These are phyloP conservation scores for Neoarthrinium moseri DNA, from an alignment of 2,329 filamentous ascomycete genomes.

Conservation along the genomic window DNA sequence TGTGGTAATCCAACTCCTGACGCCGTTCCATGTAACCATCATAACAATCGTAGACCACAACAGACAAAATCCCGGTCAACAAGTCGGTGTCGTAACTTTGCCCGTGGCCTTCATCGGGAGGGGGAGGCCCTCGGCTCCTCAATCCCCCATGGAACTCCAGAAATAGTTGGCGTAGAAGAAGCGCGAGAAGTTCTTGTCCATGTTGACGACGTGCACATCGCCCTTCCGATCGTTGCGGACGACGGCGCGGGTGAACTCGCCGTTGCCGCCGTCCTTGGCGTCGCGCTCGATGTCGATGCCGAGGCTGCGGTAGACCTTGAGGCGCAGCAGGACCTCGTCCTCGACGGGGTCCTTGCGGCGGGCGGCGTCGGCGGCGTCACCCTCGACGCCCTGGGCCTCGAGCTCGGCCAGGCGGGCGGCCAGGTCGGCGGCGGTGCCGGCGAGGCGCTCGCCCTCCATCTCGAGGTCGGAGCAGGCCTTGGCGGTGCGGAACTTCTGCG, in stretches of 20 bases:
- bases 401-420: constrained; percentile 75
- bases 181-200: constrained; percentile 87
- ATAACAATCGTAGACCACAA: too few species aligned
- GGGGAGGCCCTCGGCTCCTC: too few species aligned
- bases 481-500: constrained; percentile 90
- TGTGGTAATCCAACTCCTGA: too few species aligned
- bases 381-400: constrained; percentile 84
- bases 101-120: too few species aligned
- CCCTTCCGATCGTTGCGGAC: constrained; percentile 83
- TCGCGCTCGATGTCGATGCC: constrained; percentile 86
- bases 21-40: too few species aligned
- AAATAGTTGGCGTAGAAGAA: constrained; percentile 97
- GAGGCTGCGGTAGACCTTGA: constrained; percentile 88
- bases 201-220: constrained; percentile 91
- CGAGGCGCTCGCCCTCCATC: constrained; percentile 91
- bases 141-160: too few species aligned
- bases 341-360: constrained; percentile 48
- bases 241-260: constrained; percentile 82
- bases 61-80: too few species aligned
- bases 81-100: too few species aligned
- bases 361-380: constrained; percentile 38
- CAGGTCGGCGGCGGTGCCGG: constrained; percentile 73
- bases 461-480: constrained; percentile 87
- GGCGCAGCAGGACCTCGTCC: constrained; percentile 68
- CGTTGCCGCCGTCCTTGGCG: constrained; percentile 63